phyloP scores from a whole-genome alignment of 176 grass and related monocot species.

The Miscanthus lutarioriparius region DNA sequence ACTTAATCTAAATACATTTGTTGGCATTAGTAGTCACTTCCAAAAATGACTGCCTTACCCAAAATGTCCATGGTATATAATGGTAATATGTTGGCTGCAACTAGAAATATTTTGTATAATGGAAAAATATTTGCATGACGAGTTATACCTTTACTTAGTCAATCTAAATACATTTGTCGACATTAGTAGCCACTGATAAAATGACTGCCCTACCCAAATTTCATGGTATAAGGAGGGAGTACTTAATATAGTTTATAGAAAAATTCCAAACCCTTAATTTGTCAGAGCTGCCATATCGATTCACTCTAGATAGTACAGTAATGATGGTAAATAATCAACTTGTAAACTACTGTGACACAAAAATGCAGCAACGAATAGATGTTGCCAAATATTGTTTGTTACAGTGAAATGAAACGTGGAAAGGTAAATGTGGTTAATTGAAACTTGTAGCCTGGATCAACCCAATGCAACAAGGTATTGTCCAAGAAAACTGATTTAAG shows the following conservation, averaged over 20 bases:
- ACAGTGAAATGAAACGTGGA: constrained; percentile 9
- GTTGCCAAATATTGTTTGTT: not conserved
- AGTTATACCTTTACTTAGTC: not conserved
- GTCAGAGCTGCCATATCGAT: not conserved
- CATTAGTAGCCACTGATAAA: not conserved
- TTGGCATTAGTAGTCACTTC: too few species aligned
- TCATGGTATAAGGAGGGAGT: not conserved
- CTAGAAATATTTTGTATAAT: not conserved
- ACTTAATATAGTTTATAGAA: not conserved
- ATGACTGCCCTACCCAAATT: not conserved
- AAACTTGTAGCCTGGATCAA: constrained; percentile 32
- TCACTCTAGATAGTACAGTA: constrained; percentile 5
- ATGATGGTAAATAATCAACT: not conserved
- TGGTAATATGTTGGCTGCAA: not conserved
- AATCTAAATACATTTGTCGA: not conserved
- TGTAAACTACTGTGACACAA: not conserved
- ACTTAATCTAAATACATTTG: too few species aligned
- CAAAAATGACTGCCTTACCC: too few species aligned
- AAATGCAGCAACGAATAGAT: not conserved
- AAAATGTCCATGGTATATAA: too few species aligned
- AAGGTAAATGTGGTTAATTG: not conserved
- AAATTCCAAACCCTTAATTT: not conserved
- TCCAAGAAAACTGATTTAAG: constrained; percentile 42
- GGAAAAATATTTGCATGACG: not conserved
- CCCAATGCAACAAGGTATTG: constrained; percentile 8